These are phyloP conservation scores for Imleria badia DNA, from an alignment of 768 basidiomycete species.

Conservation along the genomic window DNA sequence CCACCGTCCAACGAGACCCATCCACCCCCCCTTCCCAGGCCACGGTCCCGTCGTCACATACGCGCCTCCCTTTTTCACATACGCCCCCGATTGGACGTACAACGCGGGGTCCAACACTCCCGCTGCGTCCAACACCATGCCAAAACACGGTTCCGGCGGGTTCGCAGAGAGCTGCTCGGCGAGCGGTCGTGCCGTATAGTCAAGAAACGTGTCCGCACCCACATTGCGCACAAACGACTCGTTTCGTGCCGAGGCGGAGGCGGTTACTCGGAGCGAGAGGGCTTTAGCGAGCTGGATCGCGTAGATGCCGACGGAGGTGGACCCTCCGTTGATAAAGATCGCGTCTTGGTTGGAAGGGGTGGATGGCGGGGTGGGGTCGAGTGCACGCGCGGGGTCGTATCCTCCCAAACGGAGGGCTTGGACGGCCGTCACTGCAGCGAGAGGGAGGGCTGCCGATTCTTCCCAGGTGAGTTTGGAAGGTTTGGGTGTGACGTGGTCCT, in stretches of 20 bases:
- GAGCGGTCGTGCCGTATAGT: constrained; percentile 57
- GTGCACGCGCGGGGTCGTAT: constrained; percentile 41
- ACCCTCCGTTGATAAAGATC: constrained; percentile 71
- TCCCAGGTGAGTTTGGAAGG: constrained; percentile 51
- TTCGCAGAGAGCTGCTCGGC: constrained; percentile 43
- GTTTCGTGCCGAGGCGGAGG: constrained; percentile 61
- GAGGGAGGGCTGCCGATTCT: constrained; percentile 59
- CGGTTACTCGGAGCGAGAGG: constrained; percentile 55
- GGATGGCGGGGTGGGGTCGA: background rate
- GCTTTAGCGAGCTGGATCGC: constrained; percentile 75
- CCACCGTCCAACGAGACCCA: constrained; percentile 1
- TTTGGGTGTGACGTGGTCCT: constrained; percentile 37
- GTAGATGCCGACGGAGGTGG: constrained; percentile 63
- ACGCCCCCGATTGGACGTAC: constrained; percentile 50
- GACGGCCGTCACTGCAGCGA: constrained; percentile 61
- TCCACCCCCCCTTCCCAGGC: constrained; percentile 30
- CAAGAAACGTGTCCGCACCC: constrained; percentile 71
- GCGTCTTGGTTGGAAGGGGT: constrained; percentile 37
- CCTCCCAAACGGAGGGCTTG: constrained; percentile 49
- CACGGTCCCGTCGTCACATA: constrained; percentile 56
- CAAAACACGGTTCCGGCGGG: constrained; percentile 50
- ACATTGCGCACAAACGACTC: constrained; percentile 52
- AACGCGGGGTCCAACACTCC: constrained; percentile 49
- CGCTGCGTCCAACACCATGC: constrained; percentile 60
- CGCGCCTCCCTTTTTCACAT: constrained; percentile 49